Base-by-base conservation (phyloP, 495 filamentous ascomycete species). In the Hyaloscypha variabilis region DNA sequence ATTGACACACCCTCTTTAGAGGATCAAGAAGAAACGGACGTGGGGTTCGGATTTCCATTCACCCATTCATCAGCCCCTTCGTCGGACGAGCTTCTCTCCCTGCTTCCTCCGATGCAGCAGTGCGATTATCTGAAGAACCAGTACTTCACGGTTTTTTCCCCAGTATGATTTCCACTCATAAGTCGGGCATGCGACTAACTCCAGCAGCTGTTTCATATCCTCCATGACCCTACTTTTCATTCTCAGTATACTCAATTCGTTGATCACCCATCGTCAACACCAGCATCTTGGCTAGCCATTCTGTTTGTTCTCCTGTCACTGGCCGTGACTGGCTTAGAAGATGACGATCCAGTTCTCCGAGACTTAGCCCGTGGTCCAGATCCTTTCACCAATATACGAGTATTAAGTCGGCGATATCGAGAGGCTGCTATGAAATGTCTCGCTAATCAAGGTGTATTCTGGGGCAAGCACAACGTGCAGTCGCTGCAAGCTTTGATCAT, bases 191-290 rank as follows among this genome's bases (percentile, higher is more conserved):
- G 3, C 6, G 1, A 6, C 26, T 34, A 42, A 24, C 8, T 11
- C 29, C 25, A 10, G 19, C 46, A 66, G 49, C 56, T 69, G 10
- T 71, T 70, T 57, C 67, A 67, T 66, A 81, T 81, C 63, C 73
- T 83, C 8, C 81, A 82, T 58, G 81, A 82, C 59, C 70, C 80
- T 58, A 81, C 79, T 1, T 83, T 83, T 34, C 77, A 80, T 34
- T 74, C 77, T 6, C 78, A 83, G 39, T 83, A 82, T 67, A 74
- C 77, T 49, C 74, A 76, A 17, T 82, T 82, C 46, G 77, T 76
- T 49, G 75, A 78, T 64, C 73, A 82, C 31, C 77, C 80, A 0
- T 69, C 71, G 42, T 78, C 76, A 55, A 76, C 78, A 2, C 75
- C 76, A 24, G 72, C 69, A 0, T 75, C 79, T 46, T 82, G 78